Base-by-base conservation (phyloP, 1,284 basidiomycete genomes). In the Trametes polyzona region DNA sequence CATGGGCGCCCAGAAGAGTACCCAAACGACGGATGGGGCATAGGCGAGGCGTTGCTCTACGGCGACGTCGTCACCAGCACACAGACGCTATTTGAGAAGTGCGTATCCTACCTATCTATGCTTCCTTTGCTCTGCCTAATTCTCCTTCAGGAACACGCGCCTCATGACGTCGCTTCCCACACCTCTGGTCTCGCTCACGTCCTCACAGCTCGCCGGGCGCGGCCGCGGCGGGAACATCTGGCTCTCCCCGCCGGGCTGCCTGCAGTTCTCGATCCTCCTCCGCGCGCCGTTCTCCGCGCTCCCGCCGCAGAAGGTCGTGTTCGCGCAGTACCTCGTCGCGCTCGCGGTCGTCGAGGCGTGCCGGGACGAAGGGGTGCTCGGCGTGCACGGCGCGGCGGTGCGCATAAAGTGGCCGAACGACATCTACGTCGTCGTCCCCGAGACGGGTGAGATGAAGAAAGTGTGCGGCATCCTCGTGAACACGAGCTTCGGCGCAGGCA, bases 361-460 rank as follows among this genome's bases (percentile, higher is more conserved):
- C 62, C 76, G 84, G 1, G 77, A 82, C 29, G 72, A 75, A 12
- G 71, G 61, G 5, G 76, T 86, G 9, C 75, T 92, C 9, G 58
- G 56, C 1, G 87, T 71, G 24, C 77, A 77, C 58, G 90, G 87
- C 0, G 75, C 78, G 12, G 78, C 78, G 4, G 83, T 96, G 4
- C 82, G 87, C 44, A 79, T 99, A 52, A 99, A 99, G 74, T 99
- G 97, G 97, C 96, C 96, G 11, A 99, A 99, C 69, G 96, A 99
- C 69, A 78, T 99, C 7, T 99, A 98, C 68, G 90, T 87, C 2
- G 80, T 84, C 33, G 73, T 84, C 11, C 77, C 76, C 1, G 76
- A 77, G 8, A 29, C 53, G 11, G 77, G 75, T 6, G 77, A 76
- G 17, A 81, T 78, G 65, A 88, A 78, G 69, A 98, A 98, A 73